These are phyloP conservation scores for Xylariaceae sp. DNA, from an alignment of 2,329 filamentous ascomycete species.

Conservation along the genomic window DNA sequence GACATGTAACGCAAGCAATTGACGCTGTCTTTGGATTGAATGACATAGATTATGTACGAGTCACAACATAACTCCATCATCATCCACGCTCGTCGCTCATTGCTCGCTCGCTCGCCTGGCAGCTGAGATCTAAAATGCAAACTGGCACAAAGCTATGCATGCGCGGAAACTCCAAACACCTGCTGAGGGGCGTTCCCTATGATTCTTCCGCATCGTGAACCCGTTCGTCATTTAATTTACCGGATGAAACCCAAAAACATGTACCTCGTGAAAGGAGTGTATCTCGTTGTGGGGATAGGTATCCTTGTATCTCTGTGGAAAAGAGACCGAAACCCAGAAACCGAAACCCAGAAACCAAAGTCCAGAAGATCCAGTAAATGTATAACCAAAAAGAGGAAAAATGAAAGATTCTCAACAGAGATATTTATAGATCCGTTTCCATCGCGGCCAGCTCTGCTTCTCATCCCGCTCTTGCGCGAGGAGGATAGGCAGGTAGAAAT, in stretches of 20 bases:
- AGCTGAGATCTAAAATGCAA: too few relatives aligned
- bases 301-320: background rate
- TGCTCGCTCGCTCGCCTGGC: too few relatives aligned
- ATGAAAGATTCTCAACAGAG: constrained; percentile 58
- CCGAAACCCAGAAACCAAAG: background rate
- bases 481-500: constrained; percentile 75
- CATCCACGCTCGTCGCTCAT: too few relatives aligned
- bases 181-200: too few relatives aligned
- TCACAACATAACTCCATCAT: too few relatives aligned
- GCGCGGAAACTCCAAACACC: background rate
- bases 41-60: too few relatives aligned
- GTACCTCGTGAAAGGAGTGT: background rate
- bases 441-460: constrained; percentile 63
- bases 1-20: too few relatives aligned
- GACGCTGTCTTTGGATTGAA: too few relatives aligned
- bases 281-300: too few relatives aligned
- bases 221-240: too few relatives aligned
- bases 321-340: background rate
- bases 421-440: constrained; percentile 73
- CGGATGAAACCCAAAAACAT: background rate
- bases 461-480: constrained; percentile 78
- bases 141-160: background rate
- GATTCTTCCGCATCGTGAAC: too few relatives aligned
- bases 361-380: background rate
- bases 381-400: constrained; percentile 6